Evolutionary conservation across 1,284 basidiomycete species (phyloP), one percentile per base, ranked within the genome.

Genomic region (Ceratobasidium sp.): DNA sequence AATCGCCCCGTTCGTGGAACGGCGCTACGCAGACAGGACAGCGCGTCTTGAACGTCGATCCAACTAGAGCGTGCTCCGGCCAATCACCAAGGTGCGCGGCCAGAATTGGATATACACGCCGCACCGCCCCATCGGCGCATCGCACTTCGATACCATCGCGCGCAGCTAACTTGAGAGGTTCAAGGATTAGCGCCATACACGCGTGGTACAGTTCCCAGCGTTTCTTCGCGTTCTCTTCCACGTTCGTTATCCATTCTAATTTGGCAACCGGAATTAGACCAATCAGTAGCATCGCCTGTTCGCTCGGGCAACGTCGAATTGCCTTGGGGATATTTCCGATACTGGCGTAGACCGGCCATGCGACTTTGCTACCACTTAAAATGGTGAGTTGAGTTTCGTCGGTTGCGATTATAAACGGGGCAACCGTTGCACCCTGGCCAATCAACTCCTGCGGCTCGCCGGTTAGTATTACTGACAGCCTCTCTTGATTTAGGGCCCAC

Each of bases 51-150:
- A 21, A 13, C 8, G 55, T 54, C 57, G 76, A 75, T 8, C 69
- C 55, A 2, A 77, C 52, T 1, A 77, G 58, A 23, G 69, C 73
- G 41, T 77, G 74, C 49, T 78, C 77, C 8, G 76, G 75, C 41
- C 73, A 75, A 44, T 78, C 77, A 4, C 76, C 77, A 26, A 78
- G 58, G 49, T 76, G 78, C 0, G 73, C 70, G 9, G 75, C 75
- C 2, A 78, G 73, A 28, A 78, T 70, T 0, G 76, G 76, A 59
- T 55, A 70, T 23, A 74, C 63, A 1, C 32, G 5, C n/a, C 75
- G 58, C 0, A 72, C 64, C 8, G 38, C 9, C 4, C 71, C 72
- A 50, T 76, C 75, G 1, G 75, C 72, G 61, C 75, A 76, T 0
- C 30, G 41, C 55, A 76, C 69, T 7, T 59, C 28, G 8, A 73